These are phyloP conservation scores for Fusarium cicatricum DNA, from an alignment of 2,329 filamentous ascomycete species.

Conservation along the genomic window DNA sequence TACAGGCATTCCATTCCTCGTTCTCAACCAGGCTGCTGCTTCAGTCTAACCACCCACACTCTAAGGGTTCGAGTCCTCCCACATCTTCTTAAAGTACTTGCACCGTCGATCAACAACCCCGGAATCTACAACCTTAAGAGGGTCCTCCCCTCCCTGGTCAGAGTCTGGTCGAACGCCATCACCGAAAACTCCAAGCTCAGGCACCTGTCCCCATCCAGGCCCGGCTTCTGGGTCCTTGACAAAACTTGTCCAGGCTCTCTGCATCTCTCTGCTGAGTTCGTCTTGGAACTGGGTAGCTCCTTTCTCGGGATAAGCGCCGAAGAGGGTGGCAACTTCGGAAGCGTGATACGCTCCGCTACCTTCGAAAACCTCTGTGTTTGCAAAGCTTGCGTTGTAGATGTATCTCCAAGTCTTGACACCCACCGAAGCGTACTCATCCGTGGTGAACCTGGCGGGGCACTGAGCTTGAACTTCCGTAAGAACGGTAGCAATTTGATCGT, in stretches of 20 bases:
- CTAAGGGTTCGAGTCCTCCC: background rate
- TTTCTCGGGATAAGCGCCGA: constrained; percentile 45
- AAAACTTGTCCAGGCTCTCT: constrained; percentile 43
- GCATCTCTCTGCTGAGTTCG: constrained; percentile 34
- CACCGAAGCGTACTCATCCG: constrained; percentile 43
- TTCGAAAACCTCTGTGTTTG: constrained; percentile 52
- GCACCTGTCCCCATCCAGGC: constrained; percentile 37
- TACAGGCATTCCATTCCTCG: background rate
- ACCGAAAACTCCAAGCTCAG: constrained; percentile 39
- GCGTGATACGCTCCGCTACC: constrained; percentile 56
- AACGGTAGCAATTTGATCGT: constrained; percentile 27
- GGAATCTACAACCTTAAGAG: constrained; percentile 1
- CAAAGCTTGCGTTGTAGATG: constrained; percentile 58
- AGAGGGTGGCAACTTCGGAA: constrained; percentile 54
- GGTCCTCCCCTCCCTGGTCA: background rate
- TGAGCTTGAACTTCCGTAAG: constrained; percentile 34
- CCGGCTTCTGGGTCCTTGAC: constrained; percentile 38
- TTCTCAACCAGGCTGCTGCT: background rate
- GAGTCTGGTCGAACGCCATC: constrained; percentile 28
- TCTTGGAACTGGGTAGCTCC: constrained; percentile 33
- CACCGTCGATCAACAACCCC: constrained; percentile 22
- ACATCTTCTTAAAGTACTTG: background rate
- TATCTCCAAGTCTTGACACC: constrained; percentile 55
- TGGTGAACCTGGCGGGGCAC: constrained; percentile 36
- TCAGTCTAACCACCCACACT: background rate